These are phyloP conservation scores for Withania somnifera DNA, from an alignment of 305 asterid genomes.

Conservation along the genomic window DNA sequence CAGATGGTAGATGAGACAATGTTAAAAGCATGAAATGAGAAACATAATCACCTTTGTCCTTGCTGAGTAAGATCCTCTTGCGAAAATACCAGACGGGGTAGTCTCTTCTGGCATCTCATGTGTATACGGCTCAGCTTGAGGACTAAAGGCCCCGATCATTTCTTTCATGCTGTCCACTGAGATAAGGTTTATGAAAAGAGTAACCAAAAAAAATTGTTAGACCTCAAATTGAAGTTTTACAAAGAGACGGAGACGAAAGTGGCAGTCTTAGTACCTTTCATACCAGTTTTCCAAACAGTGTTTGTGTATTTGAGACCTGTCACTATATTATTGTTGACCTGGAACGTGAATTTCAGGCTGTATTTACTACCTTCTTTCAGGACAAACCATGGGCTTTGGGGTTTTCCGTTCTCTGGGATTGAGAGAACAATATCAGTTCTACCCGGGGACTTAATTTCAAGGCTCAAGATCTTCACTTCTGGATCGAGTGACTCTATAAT, in stretches of 20 bases:
- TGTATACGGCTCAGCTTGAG: constrained; percentile 55
- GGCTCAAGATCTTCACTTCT: constrained; percentile 45
- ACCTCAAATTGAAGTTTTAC: not conserved
- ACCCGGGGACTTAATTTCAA: constrained; percentile 39
- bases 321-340: constrained; percentile 42
- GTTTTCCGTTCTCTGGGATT: constrained; percentile 43
- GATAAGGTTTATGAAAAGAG: not conserved
- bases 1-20: not conserved
- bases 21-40: not conserved
- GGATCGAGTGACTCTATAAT: constrained; percentile 42
- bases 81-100: constrained; percentile 70
- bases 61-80: constrained; percentile 75
- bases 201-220: not conserved
- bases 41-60: constrained; percentile 45
- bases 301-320: constrained; percentile 47
- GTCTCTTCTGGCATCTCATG: constrained; percentile 83
- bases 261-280: constrained; percentile 23
- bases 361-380: constrained; percentile 51
- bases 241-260: not conserved
- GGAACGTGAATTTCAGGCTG: constrained; percentile 31
- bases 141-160: constrained; percentile 88
- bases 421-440: constrained; percentile 36
- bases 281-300: constrained; percentile 53
- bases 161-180: constrained; percentile 65
- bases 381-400: constrained; percentile 42